Percentiles rank a stretch among this genome's conserved stretches.
Evolutionary conservation across 2,329 filamentous ascomycete genomes (phyloP).

Genomic region (Sporothrix luriei): DNA sequence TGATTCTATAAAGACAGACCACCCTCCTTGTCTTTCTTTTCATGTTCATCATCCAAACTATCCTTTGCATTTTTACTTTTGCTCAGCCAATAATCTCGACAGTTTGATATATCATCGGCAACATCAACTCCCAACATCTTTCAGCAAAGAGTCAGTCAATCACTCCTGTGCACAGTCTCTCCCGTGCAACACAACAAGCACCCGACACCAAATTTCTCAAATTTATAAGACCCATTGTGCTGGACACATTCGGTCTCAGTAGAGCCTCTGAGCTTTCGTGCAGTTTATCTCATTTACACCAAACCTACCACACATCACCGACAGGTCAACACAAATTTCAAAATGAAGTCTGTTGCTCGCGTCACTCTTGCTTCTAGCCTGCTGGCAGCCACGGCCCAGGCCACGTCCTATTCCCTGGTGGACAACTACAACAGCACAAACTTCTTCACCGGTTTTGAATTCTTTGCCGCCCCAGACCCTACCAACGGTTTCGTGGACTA

Average conservation of each 20-base stretch:
- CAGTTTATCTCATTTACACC: not conserved
- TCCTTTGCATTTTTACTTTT: not conserved
- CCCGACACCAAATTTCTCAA: not conserved
- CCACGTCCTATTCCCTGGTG: slow-evolving; percentile 50
- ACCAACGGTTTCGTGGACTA: slow-evolving; percentile 77
- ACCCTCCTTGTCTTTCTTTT: slow-evolving; percentile 10
- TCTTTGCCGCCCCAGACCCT: slow-evolving; percentile 64
- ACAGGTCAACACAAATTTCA: slow-evolving; percentile 6
- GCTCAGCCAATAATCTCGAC: not conserved
- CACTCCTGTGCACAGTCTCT: not conserved
- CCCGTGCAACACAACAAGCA: not conserved
- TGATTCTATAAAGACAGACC: slow-evolving; percentile 27
- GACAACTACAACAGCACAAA: slow-evolving; percentile 55
- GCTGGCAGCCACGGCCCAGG: slow-evolving; percentile 37
- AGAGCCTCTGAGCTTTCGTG: not conserved
- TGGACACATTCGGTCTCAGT: slow-evolving; percentile 21
- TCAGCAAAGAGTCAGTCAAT: slow-evolving; percentile 10
- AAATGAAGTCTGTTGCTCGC: slow-evolving; percentile 29
- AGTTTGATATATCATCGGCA: not conserved
- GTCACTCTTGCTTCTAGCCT: slow-evolving; percentile 24
- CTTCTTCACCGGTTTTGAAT: slow-evolving; percentile 60
- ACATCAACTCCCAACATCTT: not conserved
- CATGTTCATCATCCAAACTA: slow-evolving; percentile 2
- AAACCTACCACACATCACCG: not conserved
- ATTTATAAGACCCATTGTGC: slow-evolving; percentile 12